Percentiles rank a stretch among this genome's conserved stretches.
These are phyloP conservation scores for Raphanus hybrid DNA, from an alignment of 441 rosid species.

Conservation along the genomic window DNA sequence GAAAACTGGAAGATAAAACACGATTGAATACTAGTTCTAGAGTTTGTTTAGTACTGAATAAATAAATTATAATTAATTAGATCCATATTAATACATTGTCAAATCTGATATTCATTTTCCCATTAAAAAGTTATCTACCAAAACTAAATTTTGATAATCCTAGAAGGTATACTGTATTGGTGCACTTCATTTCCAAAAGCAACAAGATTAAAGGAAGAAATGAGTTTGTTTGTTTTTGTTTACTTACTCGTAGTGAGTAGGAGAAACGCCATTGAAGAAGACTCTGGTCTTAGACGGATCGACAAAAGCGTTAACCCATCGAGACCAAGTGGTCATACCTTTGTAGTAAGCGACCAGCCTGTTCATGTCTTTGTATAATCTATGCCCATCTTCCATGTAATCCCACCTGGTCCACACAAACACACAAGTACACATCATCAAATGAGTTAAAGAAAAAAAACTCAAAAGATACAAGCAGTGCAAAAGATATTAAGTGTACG, in stretches of 20 bases:
- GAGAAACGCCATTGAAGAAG: constrained; percentile 70
- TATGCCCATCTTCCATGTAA: constrained; percentile 60
- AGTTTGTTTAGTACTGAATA: too few species aligned
- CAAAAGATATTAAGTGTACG: constrained; percentile 43
- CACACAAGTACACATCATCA: constrained; percentile 6
- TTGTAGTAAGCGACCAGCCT: constrained; percentile 61
- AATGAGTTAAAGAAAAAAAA: not conserved
- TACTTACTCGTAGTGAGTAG: constrained; percentile 67
- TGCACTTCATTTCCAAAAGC: too few species aligned
- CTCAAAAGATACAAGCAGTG: not conserved
- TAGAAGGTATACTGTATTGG: too few species aligned
- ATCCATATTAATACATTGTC: too few species aligned
- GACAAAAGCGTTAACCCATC: constrained; percentile 63
- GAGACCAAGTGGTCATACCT: constrained; percentile 74
- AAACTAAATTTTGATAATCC: too few species aligned
- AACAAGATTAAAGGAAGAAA: not conserved
- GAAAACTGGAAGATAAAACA: too few species aligned
- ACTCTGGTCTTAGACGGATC: constrained; percentile 64
- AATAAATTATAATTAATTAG: too few species aligned
- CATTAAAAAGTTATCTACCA: too few species aligned
- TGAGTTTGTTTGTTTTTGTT: not conserved
- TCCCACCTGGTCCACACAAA: constrained; percentile 51
- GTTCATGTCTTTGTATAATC: constrained; percentile 65
- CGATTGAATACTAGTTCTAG: too few species aligned
- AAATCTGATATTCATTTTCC: too few species aligned